Percentiles rank a stretch among this genome's conserved stretches.
phyloP scores from a whole-genome alignment of 495 filamentous ascomycete genomes.

The Tuber borchii region DNA sequence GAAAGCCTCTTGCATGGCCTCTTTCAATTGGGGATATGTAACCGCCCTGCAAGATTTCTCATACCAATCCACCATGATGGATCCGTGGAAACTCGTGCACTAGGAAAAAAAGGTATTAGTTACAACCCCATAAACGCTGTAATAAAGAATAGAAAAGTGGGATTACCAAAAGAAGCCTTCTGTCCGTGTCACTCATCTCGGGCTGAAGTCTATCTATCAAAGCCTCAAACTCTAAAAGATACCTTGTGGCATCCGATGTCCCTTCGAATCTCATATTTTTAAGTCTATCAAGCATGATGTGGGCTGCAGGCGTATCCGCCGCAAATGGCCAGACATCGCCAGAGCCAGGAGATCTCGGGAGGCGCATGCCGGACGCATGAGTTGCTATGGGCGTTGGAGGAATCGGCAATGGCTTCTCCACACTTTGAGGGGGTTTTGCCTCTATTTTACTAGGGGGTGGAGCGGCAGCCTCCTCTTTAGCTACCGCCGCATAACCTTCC shows the following conservation, averaged over 20 bases:
- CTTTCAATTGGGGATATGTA: background rate
- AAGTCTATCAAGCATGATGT: slow-evolving; percentile 1
- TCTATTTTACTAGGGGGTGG: background rate
- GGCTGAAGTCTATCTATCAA: slow-evolving; percentile 15
- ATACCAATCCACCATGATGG: background rate
- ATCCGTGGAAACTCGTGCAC: background rate
- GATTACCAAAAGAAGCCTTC: slow-evolving; percentile 13
- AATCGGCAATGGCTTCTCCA: background rate
- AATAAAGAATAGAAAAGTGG: background rate
- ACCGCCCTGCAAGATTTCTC: background rate
- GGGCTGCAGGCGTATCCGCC: background rate
- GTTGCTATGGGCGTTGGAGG: background rate
- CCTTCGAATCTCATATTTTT: slow-evolving; percentile 10
- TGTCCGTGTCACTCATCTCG: slow-evolving; percentile 12
- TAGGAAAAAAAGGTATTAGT: background rate
- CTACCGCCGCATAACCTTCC: background rate
- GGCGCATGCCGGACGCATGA: background rate
- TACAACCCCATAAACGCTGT: background rate
- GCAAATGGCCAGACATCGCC: background rate
- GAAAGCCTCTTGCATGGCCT: background rate
- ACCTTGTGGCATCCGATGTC: slow-evolving; percentile 11
- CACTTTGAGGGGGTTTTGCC: background rate
- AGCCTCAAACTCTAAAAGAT: slow-evolving; percentile 16
- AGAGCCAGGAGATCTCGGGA: background rate
- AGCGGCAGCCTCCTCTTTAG: background rate